Base-by-base conservation (phyloP, 495 filamentous ascomycete species). In the Amphirosellinia nigrospora region DNA sequence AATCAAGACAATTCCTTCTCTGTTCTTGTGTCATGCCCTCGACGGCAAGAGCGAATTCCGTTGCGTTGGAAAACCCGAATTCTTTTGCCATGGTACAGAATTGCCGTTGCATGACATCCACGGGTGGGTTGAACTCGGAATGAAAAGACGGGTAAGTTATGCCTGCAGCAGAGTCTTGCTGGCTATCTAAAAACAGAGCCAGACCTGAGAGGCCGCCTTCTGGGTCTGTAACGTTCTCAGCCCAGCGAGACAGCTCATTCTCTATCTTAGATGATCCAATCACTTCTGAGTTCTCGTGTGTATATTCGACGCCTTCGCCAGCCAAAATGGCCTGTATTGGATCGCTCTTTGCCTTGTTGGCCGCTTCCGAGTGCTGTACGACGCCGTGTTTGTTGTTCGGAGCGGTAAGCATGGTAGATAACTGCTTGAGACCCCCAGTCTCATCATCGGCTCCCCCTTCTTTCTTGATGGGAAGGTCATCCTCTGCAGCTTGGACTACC, bases 281-380 rank as follows among this genome's bases (percentile, higher is more conserved):
- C 21, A 99, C 94, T 80, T 99, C 96, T 48, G 92, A 94, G 76
- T 99, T 99, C 70, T 97, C 91, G 75, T 99, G 96, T 11, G 93
- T 96, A 78, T 99, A 99, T 78, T 96, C 90, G 16, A 99, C 94
- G 8, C 96, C 96, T 2, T 93, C 94, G 36, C 88, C 85, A 9
- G 94, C 89, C 7, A 99, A 88, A 73, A 99, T 98, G 23, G 93
- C 96, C 70, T 94, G 91, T 36, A 99, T 86, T 4, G 94, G 88
- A 74, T 98, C 94, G 70, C 85, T 86, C 68, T 89, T 87, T 1
- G 80, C 72, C 70, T 82, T 83, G 2, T 60, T 52, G 56, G 59
- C 69, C 56, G 68, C 52, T 61, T 79, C 77, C 36, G 63, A 65
- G 55, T 62, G 69, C 72, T 79, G 39, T 68, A 78, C 55, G 16